Evolutionary conservation across 106 monocot species (phyloP).

Genomic region (Hemerocallis citrina): DNA sequence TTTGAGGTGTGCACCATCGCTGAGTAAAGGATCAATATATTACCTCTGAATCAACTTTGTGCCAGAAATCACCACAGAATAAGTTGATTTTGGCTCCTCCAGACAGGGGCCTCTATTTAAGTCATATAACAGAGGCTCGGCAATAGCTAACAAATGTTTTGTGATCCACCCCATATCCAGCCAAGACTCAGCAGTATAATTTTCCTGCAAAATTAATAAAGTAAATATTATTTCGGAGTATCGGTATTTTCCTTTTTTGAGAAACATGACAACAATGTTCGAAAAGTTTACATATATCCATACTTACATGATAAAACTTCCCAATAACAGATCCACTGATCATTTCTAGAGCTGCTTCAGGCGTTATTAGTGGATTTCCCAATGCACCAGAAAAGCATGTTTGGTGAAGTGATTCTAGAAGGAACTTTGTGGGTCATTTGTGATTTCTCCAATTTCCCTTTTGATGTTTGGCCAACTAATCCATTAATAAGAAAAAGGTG

Average conservation of each 20-base stretch:
- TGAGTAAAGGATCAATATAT: background rate
- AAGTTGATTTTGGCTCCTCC: constrained; percentile 45
- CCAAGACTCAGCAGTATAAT: constrained; percentile 76
- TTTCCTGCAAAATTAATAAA: constrained; percentile 45
- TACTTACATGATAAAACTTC: constrained; percentile 68
- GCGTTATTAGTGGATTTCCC: constrained; percentile 50
- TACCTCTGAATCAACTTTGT: constrained; percentile 52
- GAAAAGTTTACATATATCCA: background rate
- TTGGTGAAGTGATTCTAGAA: constrained; percentile 59
- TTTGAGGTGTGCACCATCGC: too few relatives aligned
- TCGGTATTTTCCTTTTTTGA: too few relatives aligned
- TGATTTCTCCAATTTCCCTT: constrained; percentile 36
- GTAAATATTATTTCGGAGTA: background rate
- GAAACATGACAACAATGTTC: too few relatives aligned
- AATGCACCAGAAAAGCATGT: constrained; percentile 61
- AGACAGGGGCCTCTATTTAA: constrained; percentile 22
- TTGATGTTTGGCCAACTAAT: constrained; percentile 47
- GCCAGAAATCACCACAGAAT: constrained; percentile 66
- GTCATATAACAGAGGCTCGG: constrained; percentile 65
- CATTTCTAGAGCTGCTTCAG: constrained; percentile 37
- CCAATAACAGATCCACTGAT: constrained; percentile 41
- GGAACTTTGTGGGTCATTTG: constrained; percentile 61
- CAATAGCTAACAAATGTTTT: constrained; percentile 50
- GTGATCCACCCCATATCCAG: constrained; percentile 77
- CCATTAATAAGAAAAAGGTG: constrained; percentile 4